These are phyloP conservation scores for Cladorrhinum samala DNA, from an alignment of 495 filamentous ascomycete species.

Conservation along the genomic window DNA sequence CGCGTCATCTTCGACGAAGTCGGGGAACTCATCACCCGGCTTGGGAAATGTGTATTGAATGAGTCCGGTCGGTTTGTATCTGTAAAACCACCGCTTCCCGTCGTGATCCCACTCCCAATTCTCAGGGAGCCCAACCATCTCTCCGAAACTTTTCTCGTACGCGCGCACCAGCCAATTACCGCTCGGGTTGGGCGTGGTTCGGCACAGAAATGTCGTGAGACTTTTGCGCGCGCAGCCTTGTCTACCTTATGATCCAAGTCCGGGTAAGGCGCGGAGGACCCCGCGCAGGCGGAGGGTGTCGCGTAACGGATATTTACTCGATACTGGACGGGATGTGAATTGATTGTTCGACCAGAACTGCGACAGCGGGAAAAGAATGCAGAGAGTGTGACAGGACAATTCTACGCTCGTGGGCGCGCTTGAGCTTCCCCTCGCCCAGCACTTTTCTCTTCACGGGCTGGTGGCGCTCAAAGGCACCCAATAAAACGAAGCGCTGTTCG, in stretches of 20 bases:
- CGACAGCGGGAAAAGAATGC: too few species aligned
- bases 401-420: neutral
- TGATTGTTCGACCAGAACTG: too few species aligned
- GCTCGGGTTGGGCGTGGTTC: neutral
- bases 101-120: constrained; percentile 47
- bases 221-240: neutral
- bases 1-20: constrained; percentile 33
- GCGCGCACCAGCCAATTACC: neutral
- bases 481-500: neutral
- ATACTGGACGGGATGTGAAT: neutral
- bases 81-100: constrained; percentile 42
- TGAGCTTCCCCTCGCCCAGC: neutral
- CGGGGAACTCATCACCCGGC: constrained; percentile 45
- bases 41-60: constrained; percentile 45
- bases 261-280: neutral
- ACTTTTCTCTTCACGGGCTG: constrained; percentile 2
- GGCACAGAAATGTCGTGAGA: neutral
- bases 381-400: neutral
- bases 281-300: neutral
- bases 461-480: neutral
- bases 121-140: constrained; percentile 38
- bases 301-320: neutral
- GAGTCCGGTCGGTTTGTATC: constrained; percentile 39
- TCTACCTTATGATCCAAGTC: neutral
- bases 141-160: neutral